These are phyloP conservation scores for Trametopsis cervina DNA, from an alignment of 768 basidiomycete genomes.

Conservation along the genomic window DNA sequence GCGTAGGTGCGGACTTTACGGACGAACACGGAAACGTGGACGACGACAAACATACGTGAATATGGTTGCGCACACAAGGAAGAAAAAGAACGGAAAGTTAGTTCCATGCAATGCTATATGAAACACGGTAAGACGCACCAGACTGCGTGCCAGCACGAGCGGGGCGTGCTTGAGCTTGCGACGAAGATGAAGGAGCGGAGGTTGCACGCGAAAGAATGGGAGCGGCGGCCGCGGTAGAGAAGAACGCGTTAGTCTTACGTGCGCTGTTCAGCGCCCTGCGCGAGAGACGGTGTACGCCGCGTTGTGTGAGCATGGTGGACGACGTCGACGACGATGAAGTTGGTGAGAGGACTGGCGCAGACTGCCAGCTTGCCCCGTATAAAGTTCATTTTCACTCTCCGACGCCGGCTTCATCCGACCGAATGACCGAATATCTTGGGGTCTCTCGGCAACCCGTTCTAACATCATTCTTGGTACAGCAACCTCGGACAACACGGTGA, in stretches of 20 bases:
- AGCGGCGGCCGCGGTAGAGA: slow-evolving; percentile 57
- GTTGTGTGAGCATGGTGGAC: slow-evolving; percentile 73
- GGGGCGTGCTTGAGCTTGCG: slow-evolving; percentile 41
- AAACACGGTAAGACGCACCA: slow-evolving; percentile 35
- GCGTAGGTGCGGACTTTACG: slow-evolving; percentile 77
- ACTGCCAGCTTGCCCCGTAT: slow-evolving; percentile 20
- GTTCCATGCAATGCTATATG: background rate
- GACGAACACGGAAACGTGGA: slow-evolving; percentile 6
- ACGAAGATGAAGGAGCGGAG: slow-evolving; percentile 38
- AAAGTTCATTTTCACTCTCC: slow-evolving; percentile 23
- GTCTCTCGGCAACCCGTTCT: background rate
- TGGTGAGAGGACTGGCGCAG: slow-evolving; percentile 18
- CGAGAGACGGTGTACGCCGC: slow-evolving; percentile 83
- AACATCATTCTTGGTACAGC: too few species aligned
- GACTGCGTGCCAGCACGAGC: slow-evolving; percentile 41
- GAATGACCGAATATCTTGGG: background rate
- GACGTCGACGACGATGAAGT: slow-evolving; percentile 24
- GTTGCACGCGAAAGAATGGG: slow-evolving; percentile 48
- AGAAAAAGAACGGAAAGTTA: too few species aligned
- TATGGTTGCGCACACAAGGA: slow-evolving; percentile 19
- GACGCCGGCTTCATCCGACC: slow-evolving; percentile 21
- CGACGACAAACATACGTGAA: slow-evolving; percentile 6
- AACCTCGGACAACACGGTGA: too few species aligned
- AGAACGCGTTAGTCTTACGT: slow-evolving; percentile 72
- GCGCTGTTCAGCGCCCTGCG: slow-evolving; percentile 74